Conservation (phyloP, 495 filamentous ascomycete species). For the Lasiosphaeria ovina region DNA sequence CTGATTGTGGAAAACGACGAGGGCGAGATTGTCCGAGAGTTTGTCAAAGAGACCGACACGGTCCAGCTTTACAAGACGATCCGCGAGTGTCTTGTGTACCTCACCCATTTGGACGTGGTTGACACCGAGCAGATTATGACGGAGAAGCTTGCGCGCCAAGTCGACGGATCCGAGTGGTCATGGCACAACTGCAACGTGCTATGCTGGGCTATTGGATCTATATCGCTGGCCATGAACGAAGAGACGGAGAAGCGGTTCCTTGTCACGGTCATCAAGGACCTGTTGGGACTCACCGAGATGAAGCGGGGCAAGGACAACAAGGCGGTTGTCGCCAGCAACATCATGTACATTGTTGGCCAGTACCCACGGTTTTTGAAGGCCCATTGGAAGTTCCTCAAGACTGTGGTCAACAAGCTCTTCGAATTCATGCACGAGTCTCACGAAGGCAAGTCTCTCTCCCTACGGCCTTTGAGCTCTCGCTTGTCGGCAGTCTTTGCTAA, state of each 20-base stretch:
- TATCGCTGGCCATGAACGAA: slow-evolving; percentile 98
- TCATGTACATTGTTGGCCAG: slow-evolving; percentile 99
- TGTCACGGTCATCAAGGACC: slow-evolving; percentile 97
- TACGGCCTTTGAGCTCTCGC: background rate
- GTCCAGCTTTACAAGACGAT: slow-evolving; percentile 99
- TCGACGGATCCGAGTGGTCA: slow-evolving; percentile 94
- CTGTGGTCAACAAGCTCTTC: slow-evolving; percentile 98
- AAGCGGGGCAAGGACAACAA: slow-evolving; percentile 99
- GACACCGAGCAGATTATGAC: slow-evolving; percentile 99
- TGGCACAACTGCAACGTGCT: slow-evolving; percentile 99
- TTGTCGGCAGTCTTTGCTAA: slow-evolving; percentile 9
- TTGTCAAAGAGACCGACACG: slow-evolving; percentile 98
- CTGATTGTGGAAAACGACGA: slow-evolving; percentile 99
- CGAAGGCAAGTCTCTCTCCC: slow-evolving; percentile 65
- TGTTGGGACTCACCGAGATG: slow-evolving; percentile 97
- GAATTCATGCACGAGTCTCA: slow-evolving; percentile 99
- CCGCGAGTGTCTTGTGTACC: slow-evolving; percentile 92
- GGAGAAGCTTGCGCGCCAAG: slow-evolving; percentile 91
- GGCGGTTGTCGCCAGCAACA: slow-evolving; percentile 97
- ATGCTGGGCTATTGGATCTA: slow-evolving; percentile 98
- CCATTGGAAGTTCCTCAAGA: slow-evolving; percentile 99
- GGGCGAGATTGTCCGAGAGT: slow-evolving; percentile 97
- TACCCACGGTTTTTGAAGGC: slow-evolving; percentile 98
- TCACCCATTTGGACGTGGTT: slow-evolving; percentile 95
- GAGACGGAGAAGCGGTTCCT: slow-evolving; percentile 98